Evolutionary conservation across 1,139 yeast species (phyloP), one percentile per base, ranked within the genome.

Genomic region (Debaryomycetaceae sp.): DNA sequence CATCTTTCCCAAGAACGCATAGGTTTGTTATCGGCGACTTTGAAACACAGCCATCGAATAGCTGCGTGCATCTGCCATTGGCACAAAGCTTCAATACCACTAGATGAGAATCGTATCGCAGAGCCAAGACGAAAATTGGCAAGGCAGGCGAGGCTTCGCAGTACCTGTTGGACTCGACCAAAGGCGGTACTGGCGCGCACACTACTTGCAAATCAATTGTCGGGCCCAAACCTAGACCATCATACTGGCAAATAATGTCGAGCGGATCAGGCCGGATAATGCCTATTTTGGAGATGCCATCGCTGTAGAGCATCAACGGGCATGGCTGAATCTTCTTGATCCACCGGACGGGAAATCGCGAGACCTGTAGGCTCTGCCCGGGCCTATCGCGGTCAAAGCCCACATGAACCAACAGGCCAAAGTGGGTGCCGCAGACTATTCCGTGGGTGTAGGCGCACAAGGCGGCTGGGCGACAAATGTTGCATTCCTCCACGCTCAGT

Each of bases 351-450:
- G 63, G 49, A 29, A 55, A 55, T 15, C 44, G 51, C 0, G 64
- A 56, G 15, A 56, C 36, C 15, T 45, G 41, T 4, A 47, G 22
- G 13, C 38, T 40, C 3, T 38, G 22, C 3, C 31, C 23, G 45
- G 47, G 34, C 2, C 36, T 38, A 8, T 37, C 45, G n/a, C 40
- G 38, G 13, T 31, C 30, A 3, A 41, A 37, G 28, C 51, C 37
- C 30, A 50, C 55, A 8, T 53, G 31, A 26, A 47, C 25, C 15
- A 60, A 33, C 25, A 45, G 42, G 5, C 66, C 66, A 38, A 53
- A 55, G 30, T 58, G 62, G 7, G 57, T 49, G 0, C 65, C 65
- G 30, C 58, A 49, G 8, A 53, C 40, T 13, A 57, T 35, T 14
- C 27, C 30, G 14, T 30, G 34, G 13, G 37, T 39, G 8, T 42